Base-by-base conservation (phyloP, 148 eudicot species). In the Drosera capensis region DNA sequence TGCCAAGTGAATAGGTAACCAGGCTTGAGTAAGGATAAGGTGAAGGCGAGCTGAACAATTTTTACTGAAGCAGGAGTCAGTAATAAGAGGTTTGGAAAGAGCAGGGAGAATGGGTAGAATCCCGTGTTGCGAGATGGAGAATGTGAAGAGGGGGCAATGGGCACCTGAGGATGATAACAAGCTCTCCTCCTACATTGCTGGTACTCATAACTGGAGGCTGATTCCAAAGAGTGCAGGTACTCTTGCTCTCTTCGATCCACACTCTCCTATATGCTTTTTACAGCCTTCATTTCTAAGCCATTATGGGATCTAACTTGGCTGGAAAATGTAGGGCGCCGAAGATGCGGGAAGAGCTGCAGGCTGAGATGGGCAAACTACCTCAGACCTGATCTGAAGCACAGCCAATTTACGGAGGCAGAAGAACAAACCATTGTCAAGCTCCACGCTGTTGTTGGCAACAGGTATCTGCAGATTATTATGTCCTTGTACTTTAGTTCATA, bases 111-210 rank as follows among this genome's bases (percentile, higher is more conserved):
- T 88, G 97, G 97, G 94, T 18, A 59, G 94, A 31, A 65, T 88
- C 63, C 97, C 97, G 1, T 88, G 97, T 22, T 83, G 92, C 36
- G 94, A 83, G 62, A 88, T 80, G 56, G 97, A 83, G 25, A 80
- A 75, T n/a, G 93, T 84, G 39, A 88, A 84, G 64, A 65, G 94
- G 47, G 97, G 97, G 1, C 94, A 88, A 43, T 88, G 97, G 97
- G 83, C 97, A 0, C 92, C 92, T 15, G 94, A 88, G 45, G 97
- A 88, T 64, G 97, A 88, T 67, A 79, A 88, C 74, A 88, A 88
- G 75, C 81, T 88, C 36, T 80, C 94, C 9, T 88, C 97, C 23
- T 88, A 83, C 74, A 75, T 88, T 12, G 84, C 92, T 44, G 97
- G 97, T 23, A 83, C 97, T 8, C 76, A 94, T 0, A 88, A 88